Conservation (phyloP, 2,329 filamentous ascomycete genomes). For the Aureobasidium vineae region DNA sequence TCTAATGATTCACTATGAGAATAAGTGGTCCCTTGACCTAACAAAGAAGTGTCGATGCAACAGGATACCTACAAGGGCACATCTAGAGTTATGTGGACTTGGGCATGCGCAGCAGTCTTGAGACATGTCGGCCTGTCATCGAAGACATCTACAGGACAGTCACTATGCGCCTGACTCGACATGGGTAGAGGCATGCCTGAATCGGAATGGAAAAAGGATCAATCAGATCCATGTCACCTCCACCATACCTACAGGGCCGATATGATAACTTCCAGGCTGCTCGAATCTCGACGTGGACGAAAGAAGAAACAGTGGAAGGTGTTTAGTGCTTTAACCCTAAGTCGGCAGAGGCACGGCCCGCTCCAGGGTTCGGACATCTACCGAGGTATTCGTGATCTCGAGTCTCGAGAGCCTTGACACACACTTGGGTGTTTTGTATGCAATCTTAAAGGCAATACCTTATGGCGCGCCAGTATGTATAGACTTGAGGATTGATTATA, state of each 20-base stretch:
- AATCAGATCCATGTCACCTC: too few relatives aligned
- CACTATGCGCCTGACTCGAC: background rate
- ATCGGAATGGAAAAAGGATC: background rate
- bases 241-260: background rate
- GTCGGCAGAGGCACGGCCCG: background rate
- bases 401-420: background rate
- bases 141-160: background rate
- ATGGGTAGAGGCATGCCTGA: background rate
- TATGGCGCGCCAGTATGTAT: too few relatives aligned
- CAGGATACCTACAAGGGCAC: background rate
- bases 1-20: slow-evolving; percentile 7
- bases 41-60: slow-evolving; percentile 1
- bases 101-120: background rate
- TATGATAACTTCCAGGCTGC: background rate
- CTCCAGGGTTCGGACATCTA: background rate
- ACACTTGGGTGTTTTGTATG: too few relatives aligned
- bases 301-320: background rate
- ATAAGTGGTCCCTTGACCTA: slow-evolving; percentile 17
- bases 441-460: too few relatives aligned
- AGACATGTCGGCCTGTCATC: background rate
- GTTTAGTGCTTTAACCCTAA: background rate
- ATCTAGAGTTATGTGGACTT: background rate
- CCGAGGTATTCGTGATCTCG: background rate
- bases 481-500: too few relatives aligned
- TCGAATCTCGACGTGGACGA: background rate